These are phyloP conservation scores for Coemansia sp. DNA, from an alignment of 192 early-diverging fungal species.

Conservation along the genomic window DNA sequence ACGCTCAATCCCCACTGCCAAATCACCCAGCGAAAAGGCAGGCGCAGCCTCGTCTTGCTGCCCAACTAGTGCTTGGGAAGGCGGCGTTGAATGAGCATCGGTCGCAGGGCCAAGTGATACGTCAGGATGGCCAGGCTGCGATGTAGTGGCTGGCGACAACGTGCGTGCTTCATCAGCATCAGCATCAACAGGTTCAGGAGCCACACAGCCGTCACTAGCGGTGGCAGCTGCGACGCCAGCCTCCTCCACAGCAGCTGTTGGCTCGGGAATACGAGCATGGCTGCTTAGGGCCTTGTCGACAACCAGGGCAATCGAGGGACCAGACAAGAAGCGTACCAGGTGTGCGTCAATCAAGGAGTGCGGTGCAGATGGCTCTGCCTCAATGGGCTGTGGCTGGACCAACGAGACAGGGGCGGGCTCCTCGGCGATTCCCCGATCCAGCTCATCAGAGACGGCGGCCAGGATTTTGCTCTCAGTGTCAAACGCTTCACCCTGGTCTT, in stretches of 20 bases:
- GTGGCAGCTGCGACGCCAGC: not conserved
- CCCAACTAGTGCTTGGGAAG: not conserved
- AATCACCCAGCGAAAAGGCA: conserved; percentile 7
- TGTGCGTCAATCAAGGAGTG: not conserved
- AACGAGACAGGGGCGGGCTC: not conserved
- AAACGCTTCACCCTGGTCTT: not conserved
- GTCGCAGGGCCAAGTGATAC: not conserved
- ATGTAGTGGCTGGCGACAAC: not conserved
- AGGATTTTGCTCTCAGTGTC: not conserved
- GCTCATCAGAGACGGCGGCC: not conserved
- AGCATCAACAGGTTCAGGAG: not conserved
- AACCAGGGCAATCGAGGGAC: not conserved
- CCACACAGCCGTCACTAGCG: not conserved
- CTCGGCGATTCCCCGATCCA: not conserved
- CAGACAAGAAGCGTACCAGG: not conserved
- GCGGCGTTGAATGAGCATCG: not conserved
- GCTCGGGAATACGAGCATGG: not conserved
- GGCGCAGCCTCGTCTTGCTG: not conserved
- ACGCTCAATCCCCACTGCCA: conserved; percentile 17
- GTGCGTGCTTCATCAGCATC: not conserved
- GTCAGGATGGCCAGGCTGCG: not conserved
- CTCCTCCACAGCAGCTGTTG: not conserved
- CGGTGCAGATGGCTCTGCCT: not conserved
- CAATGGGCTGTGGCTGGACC: not conserved
- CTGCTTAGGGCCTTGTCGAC: not conserved